phyloP scores from a whole-genome alignment of 306 rosid species.

The Quillaja saponaria region DNA sequence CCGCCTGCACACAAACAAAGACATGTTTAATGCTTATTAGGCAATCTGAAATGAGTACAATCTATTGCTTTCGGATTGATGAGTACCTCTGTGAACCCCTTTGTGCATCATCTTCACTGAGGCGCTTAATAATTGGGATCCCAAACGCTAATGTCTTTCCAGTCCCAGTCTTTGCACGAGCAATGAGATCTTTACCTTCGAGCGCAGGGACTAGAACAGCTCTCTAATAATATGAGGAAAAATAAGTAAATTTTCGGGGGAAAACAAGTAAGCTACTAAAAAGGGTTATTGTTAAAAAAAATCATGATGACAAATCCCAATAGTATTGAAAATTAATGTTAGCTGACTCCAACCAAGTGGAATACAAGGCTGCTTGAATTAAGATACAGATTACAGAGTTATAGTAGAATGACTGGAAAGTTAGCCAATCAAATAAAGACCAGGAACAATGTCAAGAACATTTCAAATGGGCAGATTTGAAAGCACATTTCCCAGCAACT shows the following conservation, averaged over 20 bases:
- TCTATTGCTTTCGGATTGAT: neutral
- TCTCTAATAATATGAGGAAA: constrained; percentile 51
- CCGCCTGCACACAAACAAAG: constrained; percentile 52
- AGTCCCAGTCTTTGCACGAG: constrained; percentile 97
- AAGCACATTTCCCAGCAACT: too few species aligned
- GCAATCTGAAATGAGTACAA: neutral
- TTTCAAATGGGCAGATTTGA: too few species aligned
- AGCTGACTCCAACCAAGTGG: too few species aligned
- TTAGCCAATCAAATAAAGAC: too few species aligned
- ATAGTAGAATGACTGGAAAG: too few species aligned
- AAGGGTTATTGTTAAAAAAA: neutral
- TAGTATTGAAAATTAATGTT: too few species aligned
- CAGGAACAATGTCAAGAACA: too few species aligned
- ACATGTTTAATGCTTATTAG: constrained; percentile 10
- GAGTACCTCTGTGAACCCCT: constrained; percentile 55
- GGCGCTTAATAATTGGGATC: constrained; percentile 75
- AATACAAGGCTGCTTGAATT: too few species aligned
- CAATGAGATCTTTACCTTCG: constrained; percentile 91
- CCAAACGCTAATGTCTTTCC: constrained; percentile 97
- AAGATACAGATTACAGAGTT: too few species aligned
- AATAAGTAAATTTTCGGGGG: neutral
- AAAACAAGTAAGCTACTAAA: neutral
- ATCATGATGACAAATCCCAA: too few species aligned
- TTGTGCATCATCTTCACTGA: constrained; percentile 59
- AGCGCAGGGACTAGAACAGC: constrained; percentile 89